phyloP scores from a whole-genome alignment of 208 protist genomes.

The Hexamita inflata region DNA sequence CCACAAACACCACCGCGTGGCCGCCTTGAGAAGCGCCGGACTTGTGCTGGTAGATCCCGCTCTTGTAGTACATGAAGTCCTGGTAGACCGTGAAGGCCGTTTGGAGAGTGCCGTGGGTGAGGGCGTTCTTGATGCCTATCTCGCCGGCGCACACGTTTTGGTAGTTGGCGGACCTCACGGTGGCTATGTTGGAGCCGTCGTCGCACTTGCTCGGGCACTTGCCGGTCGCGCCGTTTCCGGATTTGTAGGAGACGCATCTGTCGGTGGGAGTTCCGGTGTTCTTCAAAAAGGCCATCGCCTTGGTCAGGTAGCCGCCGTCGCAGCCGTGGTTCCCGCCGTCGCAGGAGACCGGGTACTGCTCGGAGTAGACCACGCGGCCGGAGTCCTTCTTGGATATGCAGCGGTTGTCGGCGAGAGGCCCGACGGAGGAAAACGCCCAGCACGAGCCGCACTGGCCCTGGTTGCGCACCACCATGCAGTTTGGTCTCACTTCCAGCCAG shows the following conservation, averaged over 20 bases:
- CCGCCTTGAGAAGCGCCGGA: slow-evolving; percentile 39
- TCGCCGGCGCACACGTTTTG: neutral
- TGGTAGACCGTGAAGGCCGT: slow-evolving; percentile 34
- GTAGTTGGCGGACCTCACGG: neutral
- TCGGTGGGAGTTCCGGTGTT: neutral
- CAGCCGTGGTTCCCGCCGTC: neutral
- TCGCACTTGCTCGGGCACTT: neutral
- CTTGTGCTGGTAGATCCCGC: slow-evolving; percentile 49
- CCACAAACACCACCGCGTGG: slow-evolving; percentile 20
- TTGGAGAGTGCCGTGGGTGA: neutral
- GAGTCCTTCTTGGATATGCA: neutral
- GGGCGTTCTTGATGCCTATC: neutral
- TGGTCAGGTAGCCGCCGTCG: neutral
- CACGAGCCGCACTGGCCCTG: neutral
- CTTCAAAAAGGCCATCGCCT: neutral
- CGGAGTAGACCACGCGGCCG: neutral
- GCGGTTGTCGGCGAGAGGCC: neutral
- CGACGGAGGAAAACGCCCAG: neutral
- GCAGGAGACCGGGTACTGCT: neutral
- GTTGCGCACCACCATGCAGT: too few species aligned
- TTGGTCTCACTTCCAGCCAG: too few species aligned
- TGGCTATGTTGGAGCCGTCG: neutral
- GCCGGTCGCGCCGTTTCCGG: neutral
- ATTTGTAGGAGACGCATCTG: neutral
- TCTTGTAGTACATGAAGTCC: slow-evolving; percentile 53